Percentiles rank a stretch among this genome's conserved stretches.
Conservation (phyloP, 768 basidiomycete genomes). For the Kwoniella sp. region DNA sequence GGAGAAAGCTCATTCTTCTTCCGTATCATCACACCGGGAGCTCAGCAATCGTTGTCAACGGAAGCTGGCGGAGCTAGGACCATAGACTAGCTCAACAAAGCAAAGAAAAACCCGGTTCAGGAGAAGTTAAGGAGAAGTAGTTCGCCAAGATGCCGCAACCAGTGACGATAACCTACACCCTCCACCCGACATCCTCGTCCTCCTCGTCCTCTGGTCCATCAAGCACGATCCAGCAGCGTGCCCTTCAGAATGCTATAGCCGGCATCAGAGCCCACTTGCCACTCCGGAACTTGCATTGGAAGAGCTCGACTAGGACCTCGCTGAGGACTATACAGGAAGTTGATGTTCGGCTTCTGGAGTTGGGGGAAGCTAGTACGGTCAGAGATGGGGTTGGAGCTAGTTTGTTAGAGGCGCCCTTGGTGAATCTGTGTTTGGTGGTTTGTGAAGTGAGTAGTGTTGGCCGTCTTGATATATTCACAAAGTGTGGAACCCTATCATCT, state of each 20-base stretch:
- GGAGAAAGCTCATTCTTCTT: no score
- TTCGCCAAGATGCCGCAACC: slow-evolving; percentile 21
- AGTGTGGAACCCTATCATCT: no score
- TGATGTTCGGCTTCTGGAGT: slow-evolving; percentile 68
- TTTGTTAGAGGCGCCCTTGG: slow-evolving; percentile 78
- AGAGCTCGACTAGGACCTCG: slow-evolving; percentile 68
- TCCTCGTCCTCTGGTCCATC: slow-evolving; percentile 5
- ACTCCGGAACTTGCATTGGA: slow-evolving; percentile 91
- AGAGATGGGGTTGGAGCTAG: slow-evolving; percentile 68
- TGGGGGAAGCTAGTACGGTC: slow-evolving; percentile 57
- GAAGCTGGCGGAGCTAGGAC: no score
- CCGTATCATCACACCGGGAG: no score
- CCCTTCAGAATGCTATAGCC: slow-evolving; percentile 30
- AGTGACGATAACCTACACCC: slow-evolving; percentile 44
- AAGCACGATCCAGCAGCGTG: neutral
- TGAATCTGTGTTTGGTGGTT: slow-evolving; percentile 80
- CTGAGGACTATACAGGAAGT: slow-evolving; percentile 87
- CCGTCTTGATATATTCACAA: no score
- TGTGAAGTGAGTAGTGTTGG: slow-evolving; percentile 71
- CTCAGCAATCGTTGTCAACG: no score
- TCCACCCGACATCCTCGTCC: slow-evolving; percentile 35
- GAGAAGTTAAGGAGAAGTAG: no score
- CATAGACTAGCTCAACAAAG: no score
- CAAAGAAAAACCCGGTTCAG: no score
- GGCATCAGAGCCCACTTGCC: slow-evolving; percentile 60